Base-by-base conservation (phyloP, 1,284 basidiomycete genomes). In the Phellopilus nigrolimitatus region DNA sequence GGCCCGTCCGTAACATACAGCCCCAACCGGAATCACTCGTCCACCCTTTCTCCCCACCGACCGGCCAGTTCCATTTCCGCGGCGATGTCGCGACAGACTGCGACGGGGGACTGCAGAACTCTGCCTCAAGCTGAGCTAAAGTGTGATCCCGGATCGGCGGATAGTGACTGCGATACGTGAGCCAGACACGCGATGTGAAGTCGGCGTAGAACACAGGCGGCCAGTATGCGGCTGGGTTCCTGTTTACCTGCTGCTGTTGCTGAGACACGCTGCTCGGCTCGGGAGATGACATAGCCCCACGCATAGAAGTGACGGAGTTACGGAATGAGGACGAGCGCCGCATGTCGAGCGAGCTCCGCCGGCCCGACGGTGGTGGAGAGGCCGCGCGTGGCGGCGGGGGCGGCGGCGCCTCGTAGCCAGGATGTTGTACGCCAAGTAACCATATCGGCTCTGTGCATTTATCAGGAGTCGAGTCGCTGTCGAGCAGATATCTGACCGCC, bases 1-100 rank as follows among this genome's bases (percentile, higher is more conserved):
- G 95, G 0, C 94, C 95, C 0, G 95, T 98, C 21, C 95, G 72
- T 24, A 98, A 68, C 95, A 99, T 98, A 67, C 95, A 99, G 0
- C 95, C 95, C 95, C 95, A 99, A 0, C 95, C 95, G 0, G 91
- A 76, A 71, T 99, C 95, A 58, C 81, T 90, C n/a, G 86, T 91
- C 10, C 92, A 86, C 0, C 87, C 88, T 60, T 84, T 85, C 62
- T 90, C 88, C 0, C 76, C 78, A 1, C 74, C 65, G 25, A 73
- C 63, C 10, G 70, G 70, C 71, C 76, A 79, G 15, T 71, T 69
- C 76, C 74, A 76, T 55, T 67, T 68, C 61, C 69, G 68, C 15
- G 64, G 56, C 48, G 64, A 70, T 66, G 45, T 64, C 64, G 38
- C 61, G 69, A 69, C 48, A 76, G 70, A 56, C 66, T 68, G 36